Evolutionary conservation across 2,329 filamentous ascomycete species (phyloP).

Genomic region (Orbilia javanica): DNA sequence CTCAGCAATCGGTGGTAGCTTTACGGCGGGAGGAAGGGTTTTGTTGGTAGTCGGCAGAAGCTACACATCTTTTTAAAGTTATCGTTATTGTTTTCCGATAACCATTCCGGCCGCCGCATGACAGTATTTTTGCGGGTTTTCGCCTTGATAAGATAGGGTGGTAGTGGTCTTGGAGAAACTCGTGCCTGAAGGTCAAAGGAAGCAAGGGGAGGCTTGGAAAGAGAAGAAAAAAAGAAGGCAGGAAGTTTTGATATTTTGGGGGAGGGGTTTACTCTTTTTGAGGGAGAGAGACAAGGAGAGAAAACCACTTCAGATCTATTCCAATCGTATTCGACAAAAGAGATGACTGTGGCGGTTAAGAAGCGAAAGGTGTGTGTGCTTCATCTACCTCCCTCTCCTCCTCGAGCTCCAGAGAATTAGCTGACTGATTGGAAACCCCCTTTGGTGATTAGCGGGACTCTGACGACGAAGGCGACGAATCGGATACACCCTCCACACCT

Average conservation of each 20-base stretch:
- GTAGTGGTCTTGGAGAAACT: slow-evolving; percentile 33
- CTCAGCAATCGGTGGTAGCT: background rate
- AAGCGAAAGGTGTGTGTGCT: slow-evolving; percentile 53
- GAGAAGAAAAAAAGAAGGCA: background rate
- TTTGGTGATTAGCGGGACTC: slow-evolving; percentile 43
- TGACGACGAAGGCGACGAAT: slow-evolving; percentile 56
- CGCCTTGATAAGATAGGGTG: slow-evolving; percentile 46
- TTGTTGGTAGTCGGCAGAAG: background rate
- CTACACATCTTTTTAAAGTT: no score
- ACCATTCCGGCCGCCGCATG: slow-evolving; percentile 26
- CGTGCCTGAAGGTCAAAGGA: background rate
- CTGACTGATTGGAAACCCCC: background rate
- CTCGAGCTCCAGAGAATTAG: background rate
- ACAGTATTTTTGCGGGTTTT: slow-evolving; percentile 30
- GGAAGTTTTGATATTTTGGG: background rate
- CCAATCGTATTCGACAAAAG: background rate
- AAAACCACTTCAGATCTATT: background rate
- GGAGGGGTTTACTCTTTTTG: background rate
- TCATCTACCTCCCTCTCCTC: background rate
- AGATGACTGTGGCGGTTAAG: slow-evolving; percentile 45
- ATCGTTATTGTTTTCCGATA: background rate
- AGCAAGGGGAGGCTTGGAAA: background rate
- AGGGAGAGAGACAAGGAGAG: background rate
- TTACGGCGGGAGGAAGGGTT: background rate
- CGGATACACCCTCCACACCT: slow-evolving; percentile 44